Percentiles rank a stretch among this genome's conserved stretches.
phyloP scores from a whole-genome alignment of 2,329 filamentous ascomycete species.

The Neofusicoccum sp. region DNA sequence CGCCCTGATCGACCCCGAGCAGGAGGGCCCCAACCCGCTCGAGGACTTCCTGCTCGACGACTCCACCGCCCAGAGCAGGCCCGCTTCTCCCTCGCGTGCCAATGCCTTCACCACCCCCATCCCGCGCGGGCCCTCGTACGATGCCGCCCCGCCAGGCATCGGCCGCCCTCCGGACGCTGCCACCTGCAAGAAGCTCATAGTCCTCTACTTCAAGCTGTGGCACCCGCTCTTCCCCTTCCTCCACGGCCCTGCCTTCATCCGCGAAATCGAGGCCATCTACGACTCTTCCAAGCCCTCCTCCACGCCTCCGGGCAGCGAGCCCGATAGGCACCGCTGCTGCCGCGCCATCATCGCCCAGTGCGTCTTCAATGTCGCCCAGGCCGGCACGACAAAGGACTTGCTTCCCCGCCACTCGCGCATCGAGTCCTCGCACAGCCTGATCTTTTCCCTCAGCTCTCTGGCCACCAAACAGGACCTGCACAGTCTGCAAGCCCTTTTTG shows the following conservation, averaged over 20 bases:
- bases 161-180: constrained; percentile 10
- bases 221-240: constrained; percentile 58
- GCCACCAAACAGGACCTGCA: constrained; percentile 16
- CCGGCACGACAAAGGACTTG: constrained; percentile 1
- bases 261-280: constrained; percentile 21
- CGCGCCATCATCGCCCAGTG: constrained; percentile 17
- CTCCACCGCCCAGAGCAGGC: neutral
- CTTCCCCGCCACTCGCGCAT: constrained; percentile 17
- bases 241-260: constrained; percentile 53
- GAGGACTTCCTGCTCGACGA: constrained; percentile 17
- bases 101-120: neutral
- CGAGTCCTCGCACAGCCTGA: constrained; percentile 14
- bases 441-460: constrained; percentile 17
- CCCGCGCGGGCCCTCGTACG: constrained; percentile 11
- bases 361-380: constrained; percentile 15
- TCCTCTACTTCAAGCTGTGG: constrained; percentile 56
- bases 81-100: neutral
- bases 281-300: constrained; percentile 6
- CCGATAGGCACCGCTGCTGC: constrained; percentile 14
- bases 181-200: neutral
- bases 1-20: constrained; percentile 1
- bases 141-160: constrained; percentile 14
- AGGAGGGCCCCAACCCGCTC: constrained; percentile 13
- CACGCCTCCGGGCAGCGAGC: neutral
- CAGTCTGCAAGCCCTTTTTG: constrained; percentile 49